Conservation (phyloP, 306 rosid species). For the Cicer judaicum region DNA sequence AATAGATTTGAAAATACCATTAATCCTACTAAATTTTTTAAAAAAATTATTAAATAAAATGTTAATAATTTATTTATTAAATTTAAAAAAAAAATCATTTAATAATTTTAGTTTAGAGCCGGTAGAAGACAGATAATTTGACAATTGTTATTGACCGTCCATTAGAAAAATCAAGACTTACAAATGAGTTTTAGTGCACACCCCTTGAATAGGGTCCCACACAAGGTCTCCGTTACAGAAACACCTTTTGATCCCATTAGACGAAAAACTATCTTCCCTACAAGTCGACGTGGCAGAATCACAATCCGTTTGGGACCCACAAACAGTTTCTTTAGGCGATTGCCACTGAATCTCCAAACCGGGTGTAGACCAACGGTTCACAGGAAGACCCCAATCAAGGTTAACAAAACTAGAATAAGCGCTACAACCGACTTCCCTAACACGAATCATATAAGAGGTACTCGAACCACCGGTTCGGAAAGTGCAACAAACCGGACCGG, state of each 20-base stretch:
- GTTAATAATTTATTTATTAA: no score
- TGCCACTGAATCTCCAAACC: conserved; percentile 85
- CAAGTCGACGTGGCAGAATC: conserved; percentile 64
- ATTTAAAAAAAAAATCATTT: no score
- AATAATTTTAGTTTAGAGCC: no score
- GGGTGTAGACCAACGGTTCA: conserved; percentile 65
- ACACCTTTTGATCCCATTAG: conserved; percentile 55
- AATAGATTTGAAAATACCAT: no score
- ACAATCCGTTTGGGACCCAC: conserved; percentile 65
- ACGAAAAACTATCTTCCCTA: conserved; percentile 44
- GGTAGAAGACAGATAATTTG: no score
- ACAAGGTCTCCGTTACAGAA: conserved; percentile 57
- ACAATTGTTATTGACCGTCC: no score
- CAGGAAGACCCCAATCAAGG: conserved; percentile 49
- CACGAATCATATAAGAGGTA: conserved; percentile 68
- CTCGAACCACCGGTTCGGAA: conserved; percentile 79
- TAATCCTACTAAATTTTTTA: no score
- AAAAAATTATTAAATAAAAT: no score
- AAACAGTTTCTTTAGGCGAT: conserved; percentile 62
- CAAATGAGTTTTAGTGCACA: conserved; percentile 65
- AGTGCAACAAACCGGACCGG: conserved; percentile 63
- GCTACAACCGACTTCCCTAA: conserved; percentile 66
- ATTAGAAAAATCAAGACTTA: no score
- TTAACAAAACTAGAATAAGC: conserved; percentile 87
- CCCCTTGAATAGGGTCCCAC: conserved; percentile 69